Evolutionary conservation across 2,329 filamentous ascomycete species (phyloP).

Genomic region (Pochonia chlamydosporia): DNA sequence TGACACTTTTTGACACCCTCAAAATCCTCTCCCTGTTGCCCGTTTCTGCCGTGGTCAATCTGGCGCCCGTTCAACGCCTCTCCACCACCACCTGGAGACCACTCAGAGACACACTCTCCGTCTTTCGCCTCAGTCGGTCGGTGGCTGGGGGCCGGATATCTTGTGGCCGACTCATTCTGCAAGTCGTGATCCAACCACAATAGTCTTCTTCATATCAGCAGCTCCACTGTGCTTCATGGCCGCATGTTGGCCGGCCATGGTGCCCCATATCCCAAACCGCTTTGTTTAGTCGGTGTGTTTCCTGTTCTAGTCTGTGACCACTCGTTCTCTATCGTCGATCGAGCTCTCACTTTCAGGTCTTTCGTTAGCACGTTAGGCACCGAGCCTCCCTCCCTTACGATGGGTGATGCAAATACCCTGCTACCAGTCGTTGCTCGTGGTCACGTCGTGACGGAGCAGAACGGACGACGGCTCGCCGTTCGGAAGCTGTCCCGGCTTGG

Average conservation of each 20-base stretch:
- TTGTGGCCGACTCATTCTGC: constrained; percentile 2
- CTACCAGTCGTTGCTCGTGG: background rate
- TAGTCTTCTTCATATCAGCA: constrained; percentile 18
- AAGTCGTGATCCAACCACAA: constrained; percentile 17
- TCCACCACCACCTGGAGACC: background rate
- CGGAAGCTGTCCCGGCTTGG: background rate
- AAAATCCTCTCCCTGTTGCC: too few relatives aligned
- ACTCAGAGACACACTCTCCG: background rate
- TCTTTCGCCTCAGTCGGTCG: background rate
- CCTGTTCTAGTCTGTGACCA: constrained; percentile 15
- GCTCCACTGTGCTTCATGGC: constrained; percentile 29
- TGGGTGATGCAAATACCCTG: background rate
- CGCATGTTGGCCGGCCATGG: constrained; percentile 27
- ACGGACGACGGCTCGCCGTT: background rate
- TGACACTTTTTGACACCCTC: background rate
- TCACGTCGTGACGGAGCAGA: background rate
- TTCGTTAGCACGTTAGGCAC: constrained; percentile 9
- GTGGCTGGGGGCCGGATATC: constrained; percentile 1
- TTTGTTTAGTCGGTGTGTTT: constrained; percentile 31
- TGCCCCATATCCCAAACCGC: constrained; percentile 9
- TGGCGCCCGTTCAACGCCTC: background rate
- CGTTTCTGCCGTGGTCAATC: background rate
- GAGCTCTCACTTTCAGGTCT: background rate
- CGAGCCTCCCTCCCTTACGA: constrained; percentile 2
- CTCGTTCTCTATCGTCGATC: constrained; percentile 19